A percentile compares a stretch with the other conserved stretches of the same genome.
Conservation (phyloP, 1,284 basidiomycete genomes). For the Malassezia equina region DNA sequence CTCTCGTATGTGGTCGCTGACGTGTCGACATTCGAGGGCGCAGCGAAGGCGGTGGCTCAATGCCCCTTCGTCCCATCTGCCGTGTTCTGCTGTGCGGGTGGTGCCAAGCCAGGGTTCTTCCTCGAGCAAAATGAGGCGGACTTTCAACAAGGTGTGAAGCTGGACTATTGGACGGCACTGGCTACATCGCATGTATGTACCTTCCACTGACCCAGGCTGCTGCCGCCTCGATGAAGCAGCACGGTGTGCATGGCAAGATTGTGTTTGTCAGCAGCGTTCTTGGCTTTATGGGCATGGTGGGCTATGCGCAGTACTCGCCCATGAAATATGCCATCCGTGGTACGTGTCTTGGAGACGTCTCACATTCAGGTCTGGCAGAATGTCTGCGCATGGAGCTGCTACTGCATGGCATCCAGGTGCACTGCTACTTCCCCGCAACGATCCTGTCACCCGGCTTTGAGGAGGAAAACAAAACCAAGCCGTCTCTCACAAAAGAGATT, state of each 20-base stretch:
- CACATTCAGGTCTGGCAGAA: constrained; percentile 65
- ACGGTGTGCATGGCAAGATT: constrained; percentile 57
- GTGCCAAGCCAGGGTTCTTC: constrained; percentile 60
- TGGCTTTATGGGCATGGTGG: constrained; percentile 69
- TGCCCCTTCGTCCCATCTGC: constrained; percentile 55
- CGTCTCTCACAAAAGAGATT: constrained; percentile 65
- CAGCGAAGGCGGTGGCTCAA: constrained; percentile 18
- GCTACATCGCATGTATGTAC: constrained; percentile 64
- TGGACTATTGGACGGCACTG: constrained; percentile 55
- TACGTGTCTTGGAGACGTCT: constrained; percentile 41
- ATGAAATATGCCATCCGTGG: constrained; percentile 82
- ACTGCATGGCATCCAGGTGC: constrained; percentile 68
- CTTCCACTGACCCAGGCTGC: not conserved
- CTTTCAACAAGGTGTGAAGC: constrained; percentile 53
- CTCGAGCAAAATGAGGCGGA: constrained; percentile 59
- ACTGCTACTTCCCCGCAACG: constrained; percentile 76
- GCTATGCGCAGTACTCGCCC: constrained; percentile 75
- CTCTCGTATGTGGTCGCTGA: constrained; percentile 31
- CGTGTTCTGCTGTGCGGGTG: constrained; percentile 69
- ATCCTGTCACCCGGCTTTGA: constrained; percentile 73
- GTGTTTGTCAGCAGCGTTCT: constrained; percentile 73
- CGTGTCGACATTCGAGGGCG: constrained; percentile 37
- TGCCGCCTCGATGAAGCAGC: not conserved
- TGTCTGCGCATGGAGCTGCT: constrained; percentile 69
- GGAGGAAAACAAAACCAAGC: constrained; percentile 72